phyloP scores from a whole-genome alignment of 2,329 filamentous ascomycete genomes.

The Colletotrichum paranaense region DNA sequence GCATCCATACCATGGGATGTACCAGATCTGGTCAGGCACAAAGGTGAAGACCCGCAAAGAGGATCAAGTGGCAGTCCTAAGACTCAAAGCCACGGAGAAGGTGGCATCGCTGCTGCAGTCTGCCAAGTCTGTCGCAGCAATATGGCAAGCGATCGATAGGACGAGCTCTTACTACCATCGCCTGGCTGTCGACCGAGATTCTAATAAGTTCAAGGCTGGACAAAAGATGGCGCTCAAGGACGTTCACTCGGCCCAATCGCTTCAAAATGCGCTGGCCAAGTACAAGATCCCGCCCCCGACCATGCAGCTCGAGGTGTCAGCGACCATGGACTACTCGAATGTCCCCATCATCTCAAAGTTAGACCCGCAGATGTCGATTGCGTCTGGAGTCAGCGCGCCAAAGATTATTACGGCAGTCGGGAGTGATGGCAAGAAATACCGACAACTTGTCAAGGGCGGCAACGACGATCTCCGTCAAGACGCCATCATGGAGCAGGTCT shows the following conservation, averaged over 20 bases:
- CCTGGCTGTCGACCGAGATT: slow-evolving; percentile 74
- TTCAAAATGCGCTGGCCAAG: slow-evolving; percentile 72
- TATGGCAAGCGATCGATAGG: slow-evolving; percentile 79
- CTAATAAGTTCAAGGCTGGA: slow-evolving; percentile 74
- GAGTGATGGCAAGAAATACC: slow-evolving; percentile 83
- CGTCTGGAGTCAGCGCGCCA: slow-evolving; percentile 89
- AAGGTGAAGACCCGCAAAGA: slow-evolving; percentile 76
- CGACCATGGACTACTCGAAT: slow-evolving; percentile 78
- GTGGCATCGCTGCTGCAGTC: slow-evolving; percentile 72
- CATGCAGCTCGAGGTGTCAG: slow-evolving; percentile 81
- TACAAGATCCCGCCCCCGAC: slow-evolving; percentile 88
- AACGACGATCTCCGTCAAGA: slow-evolving; percentile 97
- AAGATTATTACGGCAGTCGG: slow-evolving; percentile 90
- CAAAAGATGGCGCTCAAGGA: slow-evolving; percentile 74
- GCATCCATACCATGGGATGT: slow-evolving; percentile 97
- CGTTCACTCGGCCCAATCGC: slow-evolving; percentile 68
- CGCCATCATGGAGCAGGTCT: slow-evolving; percentile 99
- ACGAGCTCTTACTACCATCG: slow-evolving; percentile 75
- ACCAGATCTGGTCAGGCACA: slow-evolving; percentile 90
- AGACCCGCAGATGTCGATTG: slow-evolving; percentile 82
- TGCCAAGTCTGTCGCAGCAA: slow-evolving; percentile 60
- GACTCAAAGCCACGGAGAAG: slow-evolving; percentile 77
- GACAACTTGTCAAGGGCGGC: slow-evolving; percentile 93
- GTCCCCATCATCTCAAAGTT: slow-evolving; percentile 81
- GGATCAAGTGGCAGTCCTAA: slow-evolving; percentile 79